Evolutionary conservation across 2,329 filamentous ascomycete genomes (phyloP).

Genomic region (Neonectria sp.): DNA sequence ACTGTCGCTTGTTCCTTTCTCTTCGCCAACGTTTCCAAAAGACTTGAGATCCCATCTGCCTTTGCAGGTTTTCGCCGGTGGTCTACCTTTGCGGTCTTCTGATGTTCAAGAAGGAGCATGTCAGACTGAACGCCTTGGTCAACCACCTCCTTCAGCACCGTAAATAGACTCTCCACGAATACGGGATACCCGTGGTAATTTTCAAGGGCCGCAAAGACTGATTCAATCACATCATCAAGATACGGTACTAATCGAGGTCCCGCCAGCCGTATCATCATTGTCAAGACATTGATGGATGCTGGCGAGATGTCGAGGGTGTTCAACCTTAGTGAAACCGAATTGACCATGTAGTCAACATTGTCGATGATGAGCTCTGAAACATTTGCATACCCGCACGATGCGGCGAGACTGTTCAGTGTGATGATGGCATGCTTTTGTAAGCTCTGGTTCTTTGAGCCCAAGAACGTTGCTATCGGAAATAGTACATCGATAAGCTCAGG

Average conservation of each 20-base stretch:
- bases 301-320: constrained; percentile 95
- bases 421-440: constrained; percentile 87
- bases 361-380: constrained; percentile 86
- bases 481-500: constrained; percentile 91
- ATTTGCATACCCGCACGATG: constrained; percentile 79
- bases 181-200: constrained; percentile 93
- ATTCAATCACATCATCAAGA: constrained; percentile 90
- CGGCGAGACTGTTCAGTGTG: constrained; percentile 85
- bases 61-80: constrained; percentile 59
- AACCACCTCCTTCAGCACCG: constrained; percentile 85
- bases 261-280: constrained; percentile 94
- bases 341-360: constrained; percentile 97
- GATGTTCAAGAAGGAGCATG: constrained; percentile 62
- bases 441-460: constrained; percentile 78
- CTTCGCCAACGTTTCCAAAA: constrained; percentile 74
- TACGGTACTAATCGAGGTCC: constrained; percentile 88
- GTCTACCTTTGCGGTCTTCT: constrained; percentile 52
- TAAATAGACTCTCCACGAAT: constrained; percentile 89
- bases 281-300: constrained; percentile 88
- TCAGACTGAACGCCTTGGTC: constrained; percentile 81
- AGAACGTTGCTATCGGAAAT: constrained; percentile 90
- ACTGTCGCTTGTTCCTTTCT: constrained; percentile 52
- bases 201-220: constrained; percentile 93
- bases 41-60: constrained; percentile 58
- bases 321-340: constrained; percentile 88